A percentile compares a stretch with the other conserved stretches of the same genome.
These are phyloP conservation scores for Pseudonitzschia multiseries DNA, from an alignment of 108 stramenopile species.

Conservation along the genomic window DNA sequence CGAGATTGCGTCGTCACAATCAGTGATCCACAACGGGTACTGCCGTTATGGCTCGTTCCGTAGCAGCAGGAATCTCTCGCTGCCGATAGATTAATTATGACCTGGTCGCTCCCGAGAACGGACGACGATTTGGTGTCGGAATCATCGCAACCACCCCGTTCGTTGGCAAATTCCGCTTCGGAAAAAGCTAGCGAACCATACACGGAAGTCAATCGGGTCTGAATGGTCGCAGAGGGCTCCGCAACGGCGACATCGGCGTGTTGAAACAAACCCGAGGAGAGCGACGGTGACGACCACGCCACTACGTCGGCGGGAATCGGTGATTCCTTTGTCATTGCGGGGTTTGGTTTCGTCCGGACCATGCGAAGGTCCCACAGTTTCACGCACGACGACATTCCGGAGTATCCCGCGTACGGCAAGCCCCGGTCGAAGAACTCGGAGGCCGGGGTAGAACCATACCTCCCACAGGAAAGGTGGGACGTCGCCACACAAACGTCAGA, in stretches of 20 bases:
- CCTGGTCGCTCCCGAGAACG: background rate
- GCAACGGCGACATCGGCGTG: background rate
- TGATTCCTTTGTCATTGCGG: background rate
- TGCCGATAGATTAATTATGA: background rate
- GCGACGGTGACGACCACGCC: background rate
- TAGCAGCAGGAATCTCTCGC: background rate
- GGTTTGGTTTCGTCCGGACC: background rate
- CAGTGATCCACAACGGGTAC: slow-evolving; percentile 10
- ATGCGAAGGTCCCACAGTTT: slow-evolving; percentile 41
- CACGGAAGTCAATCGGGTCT: background rate
- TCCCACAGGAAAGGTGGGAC: slow-evolving; percentile 1
- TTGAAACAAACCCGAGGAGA: slow-evolving; percentile 1
- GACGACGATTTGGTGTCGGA: background rate
- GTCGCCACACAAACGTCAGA: slow-evolving; percentile 20
- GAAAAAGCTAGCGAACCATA: slow-evolving; percentile 5
- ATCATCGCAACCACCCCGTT: background rate
- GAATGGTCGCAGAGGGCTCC: slow-evolving; percentile 6
- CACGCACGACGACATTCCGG: slow-evolving; percentile 15
- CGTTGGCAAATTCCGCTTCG: slow-evolving; percentile 1
- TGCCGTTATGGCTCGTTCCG: background rate
- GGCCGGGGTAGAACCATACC: background rate
- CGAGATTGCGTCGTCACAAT: slow-evolving; percentile 13
- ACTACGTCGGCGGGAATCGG: background rate
- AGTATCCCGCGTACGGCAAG: background rate
- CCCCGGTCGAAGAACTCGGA: slow-evolving; percentile 7